Base-by-base conservation (phyloP, 768 basidiomycete species). In the Suillus subaureus region DNA sequence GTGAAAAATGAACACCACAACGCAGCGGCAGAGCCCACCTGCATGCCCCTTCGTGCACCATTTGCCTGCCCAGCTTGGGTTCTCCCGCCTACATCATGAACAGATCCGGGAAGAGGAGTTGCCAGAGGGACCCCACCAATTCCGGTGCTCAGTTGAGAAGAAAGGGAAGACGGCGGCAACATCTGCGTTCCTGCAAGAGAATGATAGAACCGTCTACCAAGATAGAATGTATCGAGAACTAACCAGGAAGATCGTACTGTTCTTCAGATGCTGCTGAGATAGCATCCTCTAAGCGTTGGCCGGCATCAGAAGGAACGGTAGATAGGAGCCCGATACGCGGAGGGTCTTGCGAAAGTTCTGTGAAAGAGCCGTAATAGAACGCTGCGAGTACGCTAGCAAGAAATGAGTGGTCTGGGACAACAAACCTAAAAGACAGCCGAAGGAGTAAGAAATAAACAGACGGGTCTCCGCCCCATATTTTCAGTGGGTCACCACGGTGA, bases 311-410 rank as follows among this genome's bases (percentile, higher is more conserved):
- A 1, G 90, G 87, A 1, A 92, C 87, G 0, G 90, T 92, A 18
- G 91, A 92, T 54, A 89, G 77, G 40, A 93, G 80, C 12, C 91
- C 92, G 51, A 93, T 83, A 13, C 85, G 85, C 2, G 92, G 88
- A 3, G 85, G 84, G 71, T 92, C 89, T 65, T 77, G 77, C 0
- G 89, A 89, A 1, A 91, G 91, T 65, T 87, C 82, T 0, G 84
- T 84, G 47, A 92, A 72, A 69, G 92, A 90, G 8, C 92, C 92
- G 72, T 86, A 92, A 74, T 92, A 84, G 72, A 87, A 93, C 26
- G 90, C 78, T 13, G 87, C 82, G 21, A 92, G 70, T 8, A 87
- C 89, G 16, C 92, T 91, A 68, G 18, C 6, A 60, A 60, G 18
- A 28, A 9, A 42, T 58, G 15, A 39, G 56, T 13, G 7, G 4